Percentiles rank a stretch among this genome's conserved stretches.
phyloP scores from a whole-genome alignment of 208 protist species.

The Entamoeba dispar region DNA sequence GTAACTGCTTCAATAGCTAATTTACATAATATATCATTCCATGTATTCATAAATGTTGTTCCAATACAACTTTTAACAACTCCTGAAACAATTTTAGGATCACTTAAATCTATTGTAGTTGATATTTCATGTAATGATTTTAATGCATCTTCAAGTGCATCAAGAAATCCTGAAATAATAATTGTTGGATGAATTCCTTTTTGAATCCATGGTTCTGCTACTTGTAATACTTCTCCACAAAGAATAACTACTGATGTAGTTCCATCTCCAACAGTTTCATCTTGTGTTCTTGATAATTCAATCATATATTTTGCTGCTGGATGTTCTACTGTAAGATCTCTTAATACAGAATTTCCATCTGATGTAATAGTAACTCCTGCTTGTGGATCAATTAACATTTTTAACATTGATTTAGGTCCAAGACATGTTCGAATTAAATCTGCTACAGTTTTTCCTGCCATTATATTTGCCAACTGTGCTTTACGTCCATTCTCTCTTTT shows the following conservation, averaged over 20 bases:
- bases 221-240: slow-evolving; percentile 84
- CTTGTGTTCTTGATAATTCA: slow-evolving; percentile 87
- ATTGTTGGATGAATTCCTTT: slow-evolving; percentile 85
- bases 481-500: slow-evolving; percentile 69
- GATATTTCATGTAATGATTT: slow-evolving; percentile 63
- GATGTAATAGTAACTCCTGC: slow-evolving; percentile 97
- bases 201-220: slow-evolving; percentile 84
- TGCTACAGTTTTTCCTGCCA: slow-evolving; percentile 82
- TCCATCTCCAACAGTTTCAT: slow-evolving; percentile 94
- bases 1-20: slow-evolving; percentile 92
- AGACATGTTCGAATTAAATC: slow-evolving; percentile 94
- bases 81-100: slow-evolving; percentile 53
- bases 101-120: slow-evolving; percentile 62
- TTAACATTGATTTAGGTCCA: slow-evolving; percentile 96
- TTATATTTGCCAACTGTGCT: slow-evolving; percentile 90
- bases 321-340: slow-evolving; percentile 97
- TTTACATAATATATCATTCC: slow-evolving; percentile 76
- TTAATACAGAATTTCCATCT: slow-evolving; percentile 97
- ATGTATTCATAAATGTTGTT: slow-evolving; percentile 87
- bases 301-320: slow-evolving; percentile 98
- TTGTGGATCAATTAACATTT: slow-evolving; percentile 99
- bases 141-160: slow-evolving; percentile 78
- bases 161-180: slow-evolving; percentile 81
- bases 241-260: slow-evolving; percentile 92
- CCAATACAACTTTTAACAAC: slow-evolving; percentile 75